Conservation (phyloP, 306 rosid genomes). For the Vicia sativa region DNA sequence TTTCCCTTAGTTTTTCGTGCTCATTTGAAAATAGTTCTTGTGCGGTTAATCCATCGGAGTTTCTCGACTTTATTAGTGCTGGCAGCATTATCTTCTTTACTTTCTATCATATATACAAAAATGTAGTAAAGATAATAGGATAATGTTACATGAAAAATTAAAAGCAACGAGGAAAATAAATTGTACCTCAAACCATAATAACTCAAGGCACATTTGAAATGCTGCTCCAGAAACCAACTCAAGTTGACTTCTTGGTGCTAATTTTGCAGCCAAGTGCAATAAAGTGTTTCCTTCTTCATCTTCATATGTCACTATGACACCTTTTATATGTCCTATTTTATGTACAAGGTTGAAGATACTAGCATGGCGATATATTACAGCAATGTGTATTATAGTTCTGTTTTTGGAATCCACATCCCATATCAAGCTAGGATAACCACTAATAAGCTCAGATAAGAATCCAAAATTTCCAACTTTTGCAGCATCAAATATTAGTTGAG, state of each 20-base stretch:
- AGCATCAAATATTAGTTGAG: slow-evolving; percentile 32
- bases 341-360: slow-evolving; percentile 42
- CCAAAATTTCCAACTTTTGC: slow-evolving; percentile 46
- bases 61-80: no score
- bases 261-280: slow-evolving; percentile 47
- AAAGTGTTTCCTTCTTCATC: slow-evolving; percentile 1
- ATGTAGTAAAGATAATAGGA: no score
- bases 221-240: slow-evolving; percentile 48
- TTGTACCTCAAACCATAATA: slow-evolving; percentile 48
- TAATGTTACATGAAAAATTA: no score
- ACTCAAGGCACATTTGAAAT: slow-evolving; percentile 42
- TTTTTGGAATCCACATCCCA: slow-evolving; percentile 26
- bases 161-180: no score
- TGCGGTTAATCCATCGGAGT: no score
- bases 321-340: slow-evolving; percentile 22
- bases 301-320: neutral
- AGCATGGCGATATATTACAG: slow-evolving; percentile 45
- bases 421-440: slow-evolving; percentile 39
- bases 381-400: slow-evolving; percentile 37
- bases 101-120: no score
- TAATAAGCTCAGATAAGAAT: slow-evolving; percentile 38
- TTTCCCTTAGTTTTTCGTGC: neutral
- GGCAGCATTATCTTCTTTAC: no score
- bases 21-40: no score
- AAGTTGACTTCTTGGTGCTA: slow-evolving; percentile 40